Percentiles rank a stretch among this genome's conserved stretches.
Evolutionary conservation across 2,329 filamentous ascomycete genomes (phyloP).

Genomic region (Herpotrichia juniperi): DNA sequence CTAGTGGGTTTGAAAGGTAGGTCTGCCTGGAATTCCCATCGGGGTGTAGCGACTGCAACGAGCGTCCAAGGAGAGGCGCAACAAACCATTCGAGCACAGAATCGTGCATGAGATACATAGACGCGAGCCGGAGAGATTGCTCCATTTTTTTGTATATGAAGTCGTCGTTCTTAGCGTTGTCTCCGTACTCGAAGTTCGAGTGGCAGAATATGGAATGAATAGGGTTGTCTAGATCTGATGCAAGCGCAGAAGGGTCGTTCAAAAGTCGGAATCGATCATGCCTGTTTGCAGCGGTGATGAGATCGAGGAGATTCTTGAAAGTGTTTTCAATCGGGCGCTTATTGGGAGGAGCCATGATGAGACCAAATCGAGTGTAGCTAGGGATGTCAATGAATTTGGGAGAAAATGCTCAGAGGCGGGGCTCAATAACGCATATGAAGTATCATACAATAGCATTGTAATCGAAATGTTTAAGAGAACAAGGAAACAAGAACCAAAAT

Average conservation of each 20-base stretch:
- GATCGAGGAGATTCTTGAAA: conserved; percentile 15
- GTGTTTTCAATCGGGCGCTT: background rate
- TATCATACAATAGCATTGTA: conserved; percentile 6
- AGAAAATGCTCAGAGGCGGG: background rate
- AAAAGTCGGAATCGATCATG: conserved; percentile 39
- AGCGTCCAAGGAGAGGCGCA: conserved; percentile 30
- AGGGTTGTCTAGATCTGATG: conserved; percentile 29
- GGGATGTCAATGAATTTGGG: background rate
- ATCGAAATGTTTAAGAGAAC: background rate
- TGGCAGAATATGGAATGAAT: conserved; percentile 38
- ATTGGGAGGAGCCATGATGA: background rate
- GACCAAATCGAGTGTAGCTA: too few species aligned
- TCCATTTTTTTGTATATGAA: conserved; percentile 15
- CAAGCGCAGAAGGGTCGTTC: conserved; percentile 25
- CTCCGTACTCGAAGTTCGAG: conserved; percentile 9
- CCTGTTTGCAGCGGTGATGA: conserved; percentile 30
- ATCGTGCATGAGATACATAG: conserved; percentile 37
- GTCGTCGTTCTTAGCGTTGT: conserved; percentile 2
- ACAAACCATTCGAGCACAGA: conserved; percentile 38
- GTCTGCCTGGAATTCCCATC: conserved; percentile 12
- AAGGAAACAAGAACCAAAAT: conserved; percentile 5
- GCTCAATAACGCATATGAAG: background rate
- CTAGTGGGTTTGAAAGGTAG: conserved; percentile 29
- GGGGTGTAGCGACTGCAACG: conserved; percentile 7
- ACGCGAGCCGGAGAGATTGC: conserved; percentile 37